Evolutionary conservation across 352 stramenopile genomes (phyloP).

Genomic region (Phytophthora citrophthora): DNA sequence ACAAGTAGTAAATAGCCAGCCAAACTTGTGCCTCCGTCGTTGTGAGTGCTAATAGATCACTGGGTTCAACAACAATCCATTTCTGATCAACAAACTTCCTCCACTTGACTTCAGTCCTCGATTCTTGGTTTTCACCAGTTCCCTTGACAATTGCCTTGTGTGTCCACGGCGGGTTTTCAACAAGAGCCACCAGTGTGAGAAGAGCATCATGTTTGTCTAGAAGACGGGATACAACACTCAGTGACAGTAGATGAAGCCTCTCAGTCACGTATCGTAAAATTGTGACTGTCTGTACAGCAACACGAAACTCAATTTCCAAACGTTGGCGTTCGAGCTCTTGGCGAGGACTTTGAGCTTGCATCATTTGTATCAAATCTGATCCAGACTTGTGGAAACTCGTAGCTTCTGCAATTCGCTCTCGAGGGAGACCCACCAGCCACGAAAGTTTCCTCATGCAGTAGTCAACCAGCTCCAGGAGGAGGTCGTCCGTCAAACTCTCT

Average conservation of each 20-base stretch:
- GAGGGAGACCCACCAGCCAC: slow-evolving; percentile 77
- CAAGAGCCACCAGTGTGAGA: slow-evolving; percentile 90
- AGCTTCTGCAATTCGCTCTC: slow-evolving; percentile 53
- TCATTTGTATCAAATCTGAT: slow-evolving; percentile 69
- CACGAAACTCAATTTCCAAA: slow-evolving; percentile 88
- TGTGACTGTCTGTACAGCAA: slow-evolving; percentile 87
- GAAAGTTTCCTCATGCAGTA: slow-evolving; percentile 92
- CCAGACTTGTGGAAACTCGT: slow-evolving; percentile 81
- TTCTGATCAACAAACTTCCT: slow-evolving; percentile 94
- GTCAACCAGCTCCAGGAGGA: slow-evolving; percentile 94
- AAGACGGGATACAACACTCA: slow-evolving; percentile 90
- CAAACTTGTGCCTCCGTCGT: slow-evolving; percentile 95
- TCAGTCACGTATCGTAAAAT: slow-evolving; percentile 92
- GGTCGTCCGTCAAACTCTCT: slow-evolving; percentile 87
- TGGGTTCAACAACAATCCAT: slow-evolving; percentile 86
- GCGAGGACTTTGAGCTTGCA: slow-evolving; percentile 57
- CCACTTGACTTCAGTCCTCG: slow-evolving; percentile 65
- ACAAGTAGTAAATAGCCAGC: slow-evolving; percentile 95
- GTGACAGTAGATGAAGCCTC: slow-evolving; percentile 83
- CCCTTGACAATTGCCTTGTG: slow-evolving; percentile 56
- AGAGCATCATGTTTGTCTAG: slow-evolving; percentile 97
- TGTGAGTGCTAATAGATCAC: slow-evolving; percentile 93
- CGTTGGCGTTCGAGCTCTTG: slow-evolving; percentile 75
- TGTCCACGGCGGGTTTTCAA: slow-evolving; percentile 98
- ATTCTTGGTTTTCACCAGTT: slow-evolving; percentile 13